Evolutionary conservation across 768 basidiomycete genomes (phyloP), one percentile per base, ranked within the genome.

Genomic region (Amanita phalloides): DNA sequence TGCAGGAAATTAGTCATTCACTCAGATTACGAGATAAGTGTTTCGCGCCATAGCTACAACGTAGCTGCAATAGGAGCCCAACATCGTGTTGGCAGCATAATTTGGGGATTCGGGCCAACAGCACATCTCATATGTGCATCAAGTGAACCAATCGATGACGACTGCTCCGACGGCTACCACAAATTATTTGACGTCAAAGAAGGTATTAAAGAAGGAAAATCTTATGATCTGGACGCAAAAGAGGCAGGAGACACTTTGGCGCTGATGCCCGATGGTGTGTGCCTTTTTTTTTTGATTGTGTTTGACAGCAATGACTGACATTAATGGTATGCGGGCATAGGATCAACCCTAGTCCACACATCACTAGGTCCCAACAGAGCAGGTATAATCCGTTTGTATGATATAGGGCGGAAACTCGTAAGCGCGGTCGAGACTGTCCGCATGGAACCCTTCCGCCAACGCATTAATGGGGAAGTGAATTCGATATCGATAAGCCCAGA

Each of bases 401-500:
- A 84, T 53, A 63, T 81, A 42, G 64, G 65, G 5, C 64, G 70
- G 35, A 62, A 64, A 45, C 26, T 45, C 3, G 57, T 58, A 0
- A 54, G 55, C 3, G 67, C 72, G 1, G 58, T 57, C 6, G 60
- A 64, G 38, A 60, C 53, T 1, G 58, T 70, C 6, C 49, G 60
- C 3, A 62, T 81, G 44, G 63, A 71, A 45, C 58, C 64, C 26
- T 76, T 75, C 46, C 56, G 59, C 6, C 7, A 49, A 6, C 37
- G 54, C 28, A 54, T 64, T 4, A 66, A 60, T 45, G 66, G 70
- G 44, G 76, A 81, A 59, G 70, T 84, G 30, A 79, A 71, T 44
- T 63, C 62, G 47, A 70, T 75, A 11, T 57, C 65, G 1, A 82
- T 79, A 61, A 84, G 82, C 56, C 72, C 81, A 0, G 84, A 86